Evolutionary conservation across 1,284 basidiomycete species (phyloP), one percentile per base, ranked within the genome.

Genomic region (Pseudozyma thailandica): DNA sequence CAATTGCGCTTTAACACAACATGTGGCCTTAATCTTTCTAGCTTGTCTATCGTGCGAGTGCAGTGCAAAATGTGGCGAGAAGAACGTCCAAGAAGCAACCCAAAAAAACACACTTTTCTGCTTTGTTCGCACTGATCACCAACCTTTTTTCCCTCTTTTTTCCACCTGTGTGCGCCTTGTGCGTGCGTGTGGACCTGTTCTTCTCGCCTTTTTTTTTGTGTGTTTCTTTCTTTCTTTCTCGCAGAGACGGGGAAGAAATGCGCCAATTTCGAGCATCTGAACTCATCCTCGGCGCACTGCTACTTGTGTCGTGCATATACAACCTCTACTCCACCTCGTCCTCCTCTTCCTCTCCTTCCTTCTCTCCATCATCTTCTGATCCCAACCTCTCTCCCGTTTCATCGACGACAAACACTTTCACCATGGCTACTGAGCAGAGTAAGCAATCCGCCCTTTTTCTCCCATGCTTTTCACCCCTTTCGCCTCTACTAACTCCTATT

Each of bases 351-450:
- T 13, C 43, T 30, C 26, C 61, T 18, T 27, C 57, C 51, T 21
- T 46, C 54, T 48, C 71, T 46, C 42, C 57, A 23, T 28, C 38
- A 2, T 39, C 44, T n/a, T n/a, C n/a, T n/a, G n/a, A n/a, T n/a
- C n/a, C n/a, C n/a, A n/a, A n/a, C n/a, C n/a, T n/a, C n/a, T n/a
- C n/a, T 7, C 12, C 51, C 37, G 27, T 42, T 53, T 31, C 39
- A 53, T 42, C 55, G 13, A 44, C 43, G 33, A 31, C 44, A 27
- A 30, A 42, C 27, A 33, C 20, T 10, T 59, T 43, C 72, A 80
- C 69, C 61, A 80, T 80, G 78, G 76, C 78, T 63, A 73, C 76
- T 33, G 78, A 80, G 46, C 78, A 78, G 72, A 80, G 77, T 79
- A 57, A 66, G 77, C 28, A 39, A 8, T 15, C 30, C 33, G 8